Evolutionary conservation across 164 flowering plant species (phyloP).

Genomic region (Nelumbo lutea): DNA sequence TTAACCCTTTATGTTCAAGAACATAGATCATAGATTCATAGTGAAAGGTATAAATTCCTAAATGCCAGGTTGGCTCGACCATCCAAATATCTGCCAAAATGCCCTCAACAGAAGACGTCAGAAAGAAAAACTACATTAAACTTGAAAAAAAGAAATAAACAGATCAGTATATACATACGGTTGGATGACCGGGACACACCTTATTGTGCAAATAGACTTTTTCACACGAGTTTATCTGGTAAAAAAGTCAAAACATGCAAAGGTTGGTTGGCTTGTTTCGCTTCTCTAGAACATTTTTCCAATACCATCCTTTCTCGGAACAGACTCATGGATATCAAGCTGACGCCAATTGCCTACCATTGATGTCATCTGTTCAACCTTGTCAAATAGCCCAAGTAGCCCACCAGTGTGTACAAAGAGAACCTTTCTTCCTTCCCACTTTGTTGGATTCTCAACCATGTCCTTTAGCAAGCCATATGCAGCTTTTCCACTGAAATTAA

Average conservation of each 20-base stretch:
- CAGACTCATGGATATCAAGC: conserved; percentile 61
- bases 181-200: no score
- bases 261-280: background rate
- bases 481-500: conserved; percentile 77
- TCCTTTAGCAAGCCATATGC: conserved; percentile 75
- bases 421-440: conserved; percentile 85
- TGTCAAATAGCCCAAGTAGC: conserved; percentile 83
- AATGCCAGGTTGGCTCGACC: no score
- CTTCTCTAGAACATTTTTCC: conserved; percentile 73
- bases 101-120: no score
- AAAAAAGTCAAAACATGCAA: background rate
- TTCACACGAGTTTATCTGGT: background rate
- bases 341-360: conserved; percentile 56
- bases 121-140: no score
- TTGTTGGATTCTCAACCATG: conserved; percentile 65
- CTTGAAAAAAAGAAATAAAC: no score
- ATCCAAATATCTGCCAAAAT: no score
- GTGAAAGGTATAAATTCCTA: no score
- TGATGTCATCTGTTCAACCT: conserved; percentile 58
- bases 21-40: no score
- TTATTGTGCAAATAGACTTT: no score
- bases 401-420: conserved; percentile 97
- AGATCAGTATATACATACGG: no score
- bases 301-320: conserved; percentile 63
- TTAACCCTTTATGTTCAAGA: no score